These are phyloP conservation scores for Trichoderma oligosporum DNA, from an alignment of 2,329 filamentous ascomycete genomes.

Conservation along the genomic window DNA sequence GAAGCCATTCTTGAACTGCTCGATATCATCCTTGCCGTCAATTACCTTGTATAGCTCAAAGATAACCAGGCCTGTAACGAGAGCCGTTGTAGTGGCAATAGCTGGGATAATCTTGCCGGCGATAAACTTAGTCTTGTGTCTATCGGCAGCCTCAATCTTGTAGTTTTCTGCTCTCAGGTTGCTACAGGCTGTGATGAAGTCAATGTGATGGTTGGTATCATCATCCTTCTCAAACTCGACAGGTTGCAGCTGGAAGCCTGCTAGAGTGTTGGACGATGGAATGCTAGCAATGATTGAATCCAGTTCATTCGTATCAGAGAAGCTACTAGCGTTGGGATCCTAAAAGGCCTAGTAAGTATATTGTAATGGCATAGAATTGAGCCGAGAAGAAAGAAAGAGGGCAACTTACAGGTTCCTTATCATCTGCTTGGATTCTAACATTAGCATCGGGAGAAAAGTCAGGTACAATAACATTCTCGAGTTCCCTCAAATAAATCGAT, in stretches of 20 bases:
- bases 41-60: conserved; percentile 95
- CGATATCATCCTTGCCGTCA: conserved; percentile 92
- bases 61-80: conserved; percentile 90
- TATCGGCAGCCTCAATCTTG: conserved; percentile 87
- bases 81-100: conserved; percentile 92
- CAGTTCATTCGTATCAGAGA: conserved; percentile 73
- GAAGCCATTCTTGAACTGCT: conserved; percentile 99
- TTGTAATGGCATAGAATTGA: background rate
- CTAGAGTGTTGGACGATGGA: conserved; percentile 73
- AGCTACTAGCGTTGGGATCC: conserved; percentile 74
- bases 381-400: background rate
- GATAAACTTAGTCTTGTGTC: conserved; percentile 99
- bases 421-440: conserved; percentile 95
- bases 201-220: conserved; percentile 95
- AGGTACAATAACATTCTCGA: conserved; percentile 91
- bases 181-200: conserved; percentile 96
- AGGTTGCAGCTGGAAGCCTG: conserved; percentile 82
- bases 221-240: conserved; percentile 99
- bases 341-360: conserved; percentile 25
- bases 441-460: conserved; percentile 87
- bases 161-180: conserved; percentile 97
- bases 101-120: conserved; percentile 99
- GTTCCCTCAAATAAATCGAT: conserved; percentile 69
- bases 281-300: conserved; percentile 67
- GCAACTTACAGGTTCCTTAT: conserved; percentile 75